Conservation (phyloP, 2,329 filamentous ascomycete genomes). For the Cercospora brassicicola region DNA sequence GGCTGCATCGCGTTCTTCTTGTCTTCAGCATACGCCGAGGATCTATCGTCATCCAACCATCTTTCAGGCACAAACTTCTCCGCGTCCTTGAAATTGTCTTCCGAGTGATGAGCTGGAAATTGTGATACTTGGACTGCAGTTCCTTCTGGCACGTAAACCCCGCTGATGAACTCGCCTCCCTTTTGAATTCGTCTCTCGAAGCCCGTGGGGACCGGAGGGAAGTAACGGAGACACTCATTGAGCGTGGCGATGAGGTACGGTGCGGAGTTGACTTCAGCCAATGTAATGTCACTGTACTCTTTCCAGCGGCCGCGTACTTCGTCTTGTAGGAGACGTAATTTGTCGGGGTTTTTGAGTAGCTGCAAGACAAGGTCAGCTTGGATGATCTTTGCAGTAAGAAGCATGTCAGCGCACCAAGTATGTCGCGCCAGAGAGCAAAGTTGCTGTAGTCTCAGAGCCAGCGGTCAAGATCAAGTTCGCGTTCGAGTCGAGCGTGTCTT, state of each 20-base stretch:
- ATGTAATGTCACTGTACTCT: slow-evolving; percentile 32
- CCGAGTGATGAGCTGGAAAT: slow-evolving; percentile 28
- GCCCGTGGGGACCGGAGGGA: slow-evolving; percentile 48
- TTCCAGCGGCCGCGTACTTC: slow-evolving; percentile 48
- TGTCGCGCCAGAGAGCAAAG: slow-evolving; percentile 44
- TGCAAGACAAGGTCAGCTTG: not conserved
- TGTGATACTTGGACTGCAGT: slow-evolving; percentile 32
- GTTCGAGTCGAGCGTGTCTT: slow-evolving; percentile 39
- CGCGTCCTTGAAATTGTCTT: slow-evolving; percentile 32
- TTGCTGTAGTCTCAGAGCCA: slow-evolving; percentile 56
- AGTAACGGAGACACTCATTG: slow-evolving; percentile 48
- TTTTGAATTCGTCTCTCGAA: slow-evolving; percentile 32
- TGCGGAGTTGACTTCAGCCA: slow-evolving; percentile 25
- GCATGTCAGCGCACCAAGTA: slow-evolving; percentile 36
- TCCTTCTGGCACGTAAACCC: slow-evolving; percentile 34
- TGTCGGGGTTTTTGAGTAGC: slow-evolving; percentile 43
- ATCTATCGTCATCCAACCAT: slow-evolving; percentile 30
- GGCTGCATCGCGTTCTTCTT: slow-evolving; percentile 34
- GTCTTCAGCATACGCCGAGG: slow-evolving; percentile 31
- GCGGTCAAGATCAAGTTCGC: slow-evolving; percentile 53
- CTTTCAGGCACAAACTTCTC: slow-evolving; percentile 36
- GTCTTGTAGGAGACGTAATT: slow-evolving; percentile 41
- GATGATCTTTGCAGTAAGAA: not conserved
- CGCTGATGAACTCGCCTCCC: slow-evolving; percentile 34
- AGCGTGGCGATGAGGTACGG: slow-evolving; percentile 48